These are phyloP conservation scores for Talaromyces wortmannii DNA, from an alignment of 495 filamentous ascomycete genomes.

Conservation along the genomic window DNA sequence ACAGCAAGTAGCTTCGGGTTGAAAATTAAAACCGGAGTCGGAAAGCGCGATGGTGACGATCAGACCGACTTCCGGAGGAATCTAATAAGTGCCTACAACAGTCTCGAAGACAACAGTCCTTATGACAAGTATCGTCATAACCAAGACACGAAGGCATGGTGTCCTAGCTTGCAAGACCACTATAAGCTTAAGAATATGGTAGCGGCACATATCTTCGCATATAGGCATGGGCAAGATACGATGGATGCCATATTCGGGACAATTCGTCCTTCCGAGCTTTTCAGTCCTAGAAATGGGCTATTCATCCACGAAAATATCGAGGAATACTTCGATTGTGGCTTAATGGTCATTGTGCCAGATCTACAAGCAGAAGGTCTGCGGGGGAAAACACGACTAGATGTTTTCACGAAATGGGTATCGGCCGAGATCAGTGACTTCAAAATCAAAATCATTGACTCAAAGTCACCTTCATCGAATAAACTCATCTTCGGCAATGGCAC, in stretches of 20 bases:
- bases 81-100: conserved; percentile 5
- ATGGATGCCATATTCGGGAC: conserved; percentile 12
- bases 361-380: conserved; percentile 7
- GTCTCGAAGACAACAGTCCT: conserved; percentile 1
- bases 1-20: neutral
- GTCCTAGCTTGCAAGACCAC: conserved; percentile 6
- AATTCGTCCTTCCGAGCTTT: conserved; percentile 6
- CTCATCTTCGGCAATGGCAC: too few species aligned
- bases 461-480: too few species aligned
- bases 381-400: neutral
- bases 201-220: conserved; percentile 7
- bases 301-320: conserved; percentile 4
- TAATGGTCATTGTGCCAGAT: conserved; percentile 14
- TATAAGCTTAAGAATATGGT: neutral
- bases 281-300: conserved; percentile 7
- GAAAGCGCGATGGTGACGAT: neutral
- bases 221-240: conserved; percentile 4
- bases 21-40: conserved; percentile 1
- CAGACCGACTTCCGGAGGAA: conserved; percentile 3
- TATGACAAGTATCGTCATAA: too few species aligned
- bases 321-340: conserved; percentile 6
- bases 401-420: conserved; percentile 3
- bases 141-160: conserved; percentile 7
- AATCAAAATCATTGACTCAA: conserved; percentile 10
- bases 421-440: conserved; percentile 8